A percentile compares a stretch with the other conserved stretches of the same genome.
phyloP scores from a whole-genome alignment of 1,139 yeast genomes.

The Debaryomyces udenii region DNA sequence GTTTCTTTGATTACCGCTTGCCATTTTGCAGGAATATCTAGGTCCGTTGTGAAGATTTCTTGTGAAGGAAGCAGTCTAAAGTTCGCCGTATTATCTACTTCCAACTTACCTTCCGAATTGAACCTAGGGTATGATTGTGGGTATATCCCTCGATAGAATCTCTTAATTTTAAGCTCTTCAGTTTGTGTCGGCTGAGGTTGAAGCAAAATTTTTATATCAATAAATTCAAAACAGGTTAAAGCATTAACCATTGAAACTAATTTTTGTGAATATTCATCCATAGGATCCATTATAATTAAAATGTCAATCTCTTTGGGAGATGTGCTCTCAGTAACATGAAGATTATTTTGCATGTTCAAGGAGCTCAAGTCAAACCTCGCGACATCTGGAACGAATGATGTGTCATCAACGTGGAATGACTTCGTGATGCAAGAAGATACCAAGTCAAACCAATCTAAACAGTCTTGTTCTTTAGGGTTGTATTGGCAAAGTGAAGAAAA shows the following conservation, averaged over 20 bases:
- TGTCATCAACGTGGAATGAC: slow-evolving; percentile 48
- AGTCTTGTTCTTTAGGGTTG: slow-evolving; percentile 16
- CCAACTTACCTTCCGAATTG: slow-evolving; percentile 35
- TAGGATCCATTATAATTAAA: slow-evolving; percentile 69
- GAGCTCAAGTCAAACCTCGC: slow-evolving; percentile 48
- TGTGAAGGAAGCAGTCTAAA: slow-evolving; percentile 46
- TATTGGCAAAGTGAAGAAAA: slow-evolving; percentile 25
- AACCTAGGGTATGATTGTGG: slow-evolving; percentile 44
- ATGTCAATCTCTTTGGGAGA: slow-evolving; percentile 47
- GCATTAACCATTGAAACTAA: slow-evolving; percentile 53
- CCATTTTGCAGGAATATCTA: slow-evolving; percentile 73
- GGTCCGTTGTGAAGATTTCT: slow-evolving; percentile 55
- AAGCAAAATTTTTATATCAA: slow-evolving; percentile 56
- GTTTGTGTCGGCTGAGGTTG: slow-evolving; percentile 51
- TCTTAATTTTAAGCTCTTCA: slow-evolving; percentile 46
- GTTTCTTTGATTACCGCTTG: slow-evolving; percentile 52
- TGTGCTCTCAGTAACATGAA: slow-evolving; percentile 30
- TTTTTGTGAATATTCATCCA: slow-evolving; percentile 68
- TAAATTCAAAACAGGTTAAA: slow-evolving; percentile 43
- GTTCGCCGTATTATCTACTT: slow-evolving; percentile 12
- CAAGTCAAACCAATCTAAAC: slow-evolving; percentile 52
- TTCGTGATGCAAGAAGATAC: slow-evolving; percentile 45
- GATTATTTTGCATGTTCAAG: slow-evolving; percentile 33
- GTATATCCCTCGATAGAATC: slow-evolving; percentile 59
- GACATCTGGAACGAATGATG: slow-evolving; percentile 38